These are phyloP conservation scores for Curvularia sp. DNA, from an alignment of 2,329 filamentous ascomycete genomes.

Conservation along the genomic window DNA sequence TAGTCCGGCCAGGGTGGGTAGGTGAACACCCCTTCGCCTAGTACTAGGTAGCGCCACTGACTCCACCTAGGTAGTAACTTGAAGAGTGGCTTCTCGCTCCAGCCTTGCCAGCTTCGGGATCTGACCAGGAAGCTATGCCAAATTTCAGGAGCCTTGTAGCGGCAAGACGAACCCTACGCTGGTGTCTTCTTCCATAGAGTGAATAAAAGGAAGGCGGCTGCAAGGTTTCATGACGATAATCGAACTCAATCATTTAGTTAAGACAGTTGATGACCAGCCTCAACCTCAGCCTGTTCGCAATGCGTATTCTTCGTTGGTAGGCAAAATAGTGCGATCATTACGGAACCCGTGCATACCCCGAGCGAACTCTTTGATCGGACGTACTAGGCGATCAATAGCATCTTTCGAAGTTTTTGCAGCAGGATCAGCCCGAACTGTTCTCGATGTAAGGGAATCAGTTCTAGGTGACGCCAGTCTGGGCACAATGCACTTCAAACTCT, in stretches of 20 bases:
- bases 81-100: neutral
- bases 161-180: neutral
- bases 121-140: neutral
- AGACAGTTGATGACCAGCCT: neutral
- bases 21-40: slow-evolving; percentile 9
- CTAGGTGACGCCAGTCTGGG: neutral
- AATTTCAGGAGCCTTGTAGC: too few species aligned
- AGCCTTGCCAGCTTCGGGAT: neutral
- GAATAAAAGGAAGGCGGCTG: neutral
- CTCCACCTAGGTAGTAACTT: slow-evolving; percentile 3
- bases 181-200: too few species aligned
- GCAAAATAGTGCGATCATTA: neutral
- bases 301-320: neutral
- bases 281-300: neutral
- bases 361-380: neutral
- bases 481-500: slow-evolving; percentile 4
- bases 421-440: neutral
- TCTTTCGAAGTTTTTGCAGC: neutral
- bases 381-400: neutral
- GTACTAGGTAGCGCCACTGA: slow-evolving; percentile 5
- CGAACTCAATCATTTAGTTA: neutral
- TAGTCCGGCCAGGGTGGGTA: neutral
- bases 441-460: neutral
- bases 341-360: neutral
- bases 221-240: neutral